Conservation (phyloP, 805 yeast genomes). For the Myxozyma mucilagina region DNA sequence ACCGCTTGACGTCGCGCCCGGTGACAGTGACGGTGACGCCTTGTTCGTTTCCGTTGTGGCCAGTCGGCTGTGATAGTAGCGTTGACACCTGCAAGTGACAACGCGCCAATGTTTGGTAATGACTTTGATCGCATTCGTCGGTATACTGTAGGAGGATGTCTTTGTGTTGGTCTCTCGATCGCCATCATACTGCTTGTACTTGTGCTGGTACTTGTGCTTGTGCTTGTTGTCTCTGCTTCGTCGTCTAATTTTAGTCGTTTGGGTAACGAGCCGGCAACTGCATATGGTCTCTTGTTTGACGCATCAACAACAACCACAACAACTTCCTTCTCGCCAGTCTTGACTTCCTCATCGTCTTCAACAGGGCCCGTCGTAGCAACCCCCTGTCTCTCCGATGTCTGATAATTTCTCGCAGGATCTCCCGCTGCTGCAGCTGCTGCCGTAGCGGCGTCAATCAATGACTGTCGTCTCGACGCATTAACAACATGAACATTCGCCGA, state of each 20-base stretch:
- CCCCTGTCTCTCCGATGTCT: slow-evolving; percentile 10
- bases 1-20: slow-evolving; percentile 8
- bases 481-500: not conserved
- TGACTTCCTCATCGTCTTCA: too few species aligned
- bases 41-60: slow-evolving; percentile 1
- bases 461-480: slow-evolving; percentile 6
- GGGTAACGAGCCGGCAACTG: slow-evolving; percentile 1
- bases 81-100: slow-evolving; percentile 5
- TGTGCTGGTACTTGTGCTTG: slow-evolving; percentile 15
- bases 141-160: slow-evolving; percentile 19
- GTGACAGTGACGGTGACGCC: slow-evolving; percentile 13
- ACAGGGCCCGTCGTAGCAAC: slow-evolving; percentile 1
- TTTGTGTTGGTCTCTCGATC: not conserved
- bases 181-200: not conserved
- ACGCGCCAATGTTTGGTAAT: slow-evolving; percentile 23
- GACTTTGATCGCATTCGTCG: slow-evolving; percentile 31
- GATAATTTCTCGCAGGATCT: slow-evolving; percentile 14
- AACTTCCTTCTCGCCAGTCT: not conserved
- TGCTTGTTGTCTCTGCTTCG: not conserved
- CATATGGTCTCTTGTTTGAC: slow-evolving; percentile 5
- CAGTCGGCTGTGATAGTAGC: slow-evolving; percentile 5
- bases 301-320: not conserved
- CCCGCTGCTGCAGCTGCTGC: slow-evolving; percentile 20
- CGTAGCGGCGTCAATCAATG: slow-evolving; percentile 6
- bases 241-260: slow-evolving; percentile 13